These are phyloP conservation scores for Claviceps sp. DNA, from an alignment of 2,329 filamentous ascomycete species.

Conservation along the genomic window DNA sequence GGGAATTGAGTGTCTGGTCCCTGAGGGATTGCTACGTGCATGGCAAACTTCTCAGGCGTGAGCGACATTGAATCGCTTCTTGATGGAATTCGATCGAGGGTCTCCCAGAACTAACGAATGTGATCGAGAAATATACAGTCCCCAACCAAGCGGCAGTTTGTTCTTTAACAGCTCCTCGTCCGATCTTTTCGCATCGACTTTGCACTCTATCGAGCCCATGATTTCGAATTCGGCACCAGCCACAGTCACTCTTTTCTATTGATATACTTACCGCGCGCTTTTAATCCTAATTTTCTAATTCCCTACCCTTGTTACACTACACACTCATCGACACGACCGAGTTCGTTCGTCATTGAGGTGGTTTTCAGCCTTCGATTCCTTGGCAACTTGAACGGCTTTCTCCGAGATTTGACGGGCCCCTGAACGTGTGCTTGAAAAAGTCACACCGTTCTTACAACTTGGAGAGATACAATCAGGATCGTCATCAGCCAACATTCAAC, in stretches of 20 bases:
- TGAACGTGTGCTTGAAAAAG: slow-evolving; percentile 10
- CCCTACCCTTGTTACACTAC: slow-evolving; percentile 27
- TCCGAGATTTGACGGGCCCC: slow-evolving; percentile 24
- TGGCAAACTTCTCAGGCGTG: slow-evolving; percentile 10
- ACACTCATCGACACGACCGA: slow-evolving; percentile 20
- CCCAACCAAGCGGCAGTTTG: slow-evolving; percentile 26
- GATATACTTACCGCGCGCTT: slow-evolving; percentile 38
- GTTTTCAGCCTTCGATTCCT: slow-evolving; percentile 33
- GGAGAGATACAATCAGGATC: not conserved
- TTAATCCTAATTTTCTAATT: slow-evolving; percentile 41
- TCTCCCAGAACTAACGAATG: slow-evolving; percentile 19
- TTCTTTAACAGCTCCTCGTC: slow-evolving; percentile 33
- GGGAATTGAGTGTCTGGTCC: slow-evolving; percentile 3
- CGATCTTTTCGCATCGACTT: slow-evolving; percentile 24
- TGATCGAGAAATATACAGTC: slow-evolving; percentile 23
- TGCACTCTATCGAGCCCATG: slow-evolving; percentile 23
- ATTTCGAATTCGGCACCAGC: slow-evolving; percentile 33
- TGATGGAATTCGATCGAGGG: slow-evolving; percentile 5
- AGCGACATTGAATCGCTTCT: slow-evolving; percentile 9
- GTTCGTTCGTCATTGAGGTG: slow-evolving; percentile 25
- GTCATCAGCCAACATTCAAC: not conserved
- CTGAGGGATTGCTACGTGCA: slow-evolving; percentile 7
- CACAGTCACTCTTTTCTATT: slow-evolving; percentile 44
- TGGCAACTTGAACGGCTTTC: slow-evolving; percentile 34
- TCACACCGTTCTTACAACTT: slow-evolving; percentile 5